These are phyloP conservation scores for Cantharellus anzutake DNA, from an alignment of 768 basidiomycete species.

Conservation along the genomic window DNA sequence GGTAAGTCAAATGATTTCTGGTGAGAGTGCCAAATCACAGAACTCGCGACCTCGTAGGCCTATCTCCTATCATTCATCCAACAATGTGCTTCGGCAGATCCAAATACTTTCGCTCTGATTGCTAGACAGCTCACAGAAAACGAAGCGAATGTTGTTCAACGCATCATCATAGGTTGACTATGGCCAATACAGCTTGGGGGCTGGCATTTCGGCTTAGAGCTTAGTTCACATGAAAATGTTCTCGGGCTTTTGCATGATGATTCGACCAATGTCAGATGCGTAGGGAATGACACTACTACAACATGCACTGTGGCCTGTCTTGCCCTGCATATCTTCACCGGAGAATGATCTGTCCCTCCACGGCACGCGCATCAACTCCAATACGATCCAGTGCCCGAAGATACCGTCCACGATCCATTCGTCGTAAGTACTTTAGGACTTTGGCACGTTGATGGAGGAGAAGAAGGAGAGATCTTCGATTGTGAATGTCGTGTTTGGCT, in stretches of 20 bases:
- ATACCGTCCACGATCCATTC: slow-evolving; percentile 46
- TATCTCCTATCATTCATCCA: slow-evolving; percentile 53
- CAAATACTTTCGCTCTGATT: slow-evolving; percentile 38
- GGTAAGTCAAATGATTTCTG: slow-evolving; percentile 18
- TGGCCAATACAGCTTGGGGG: neutral
- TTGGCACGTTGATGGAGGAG: slow-evolving; percentile 74
- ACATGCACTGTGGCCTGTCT: too few species aligned
- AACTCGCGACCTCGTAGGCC: slow-evolving; percentile 22
- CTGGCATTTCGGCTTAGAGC: too few species aligned
- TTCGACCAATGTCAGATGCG: too few species aligned
- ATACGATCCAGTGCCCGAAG: slow-evolving; percentile 50
- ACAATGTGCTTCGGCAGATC: slow-evolving; percentile 45
- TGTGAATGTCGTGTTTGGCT: slow-evolving; percentile 54
- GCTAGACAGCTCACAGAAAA: slow-evolving; percentile 51
- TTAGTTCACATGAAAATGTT: neutral
- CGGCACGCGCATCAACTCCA: slow-evolving; percentile 56
- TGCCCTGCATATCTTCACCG: neutral
- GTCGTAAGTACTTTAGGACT: slow-evolving; percentile 60
- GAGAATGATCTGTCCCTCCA: slow-evolving; percentile 80
- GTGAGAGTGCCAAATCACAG: neutral
- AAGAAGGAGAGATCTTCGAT: slow-evolving; percentile 51
- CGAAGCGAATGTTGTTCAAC: slow-evolving; percentile 41
- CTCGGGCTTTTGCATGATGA: neutral
- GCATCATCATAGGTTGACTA: neutral
- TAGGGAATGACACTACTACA: too few species aligned